Evolutionary conservation across 2,329 filamentous ascomycete species (phyloP).

Genomic region (Elsinoe australis): DNA sequence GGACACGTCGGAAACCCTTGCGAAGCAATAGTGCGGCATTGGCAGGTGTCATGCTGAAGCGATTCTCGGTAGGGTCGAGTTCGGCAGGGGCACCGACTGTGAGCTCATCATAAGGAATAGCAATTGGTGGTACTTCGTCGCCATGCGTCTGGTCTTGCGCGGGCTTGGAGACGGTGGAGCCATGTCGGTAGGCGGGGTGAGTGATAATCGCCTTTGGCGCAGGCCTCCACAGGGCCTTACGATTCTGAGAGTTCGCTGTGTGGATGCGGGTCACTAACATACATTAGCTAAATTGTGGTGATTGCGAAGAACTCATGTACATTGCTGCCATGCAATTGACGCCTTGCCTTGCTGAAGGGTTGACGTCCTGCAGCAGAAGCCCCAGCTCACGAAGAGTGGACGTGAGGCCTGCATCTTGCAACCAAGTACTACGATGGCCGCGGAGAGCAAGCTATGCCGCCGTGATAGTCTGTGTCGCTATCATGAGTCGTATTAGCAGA

Average conservation of each 20-base stretch:
- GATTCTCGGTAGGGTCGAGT: slow-evolving; percentile 68
- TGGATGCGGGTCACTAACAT: background rate
- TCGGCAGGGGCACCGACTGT: slow-evolving; percentile 74
- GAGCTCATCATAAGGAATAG: slow-evolving; percentile 58
- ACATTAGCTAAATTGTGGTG: background rate
- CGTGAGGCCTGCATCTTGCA: slow-evolving; percentile 12
- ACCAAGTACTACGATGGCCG: background rate
- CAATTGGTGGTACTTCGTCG: slow-evolving; percentile 24
- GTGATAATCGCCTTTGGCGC: background rate
- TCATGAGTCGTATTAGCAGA: slow-evolving; percentile 4
- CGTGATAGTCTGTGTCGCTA: slow-evolving; percentile 12
- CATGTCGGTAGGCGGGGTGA: background rate
- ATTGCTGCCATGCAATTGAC: background rate
- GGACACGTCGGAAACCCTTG: slow-evolving; percentile 70
- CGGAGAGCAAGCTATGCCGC: slow-evolving; percentile 2
- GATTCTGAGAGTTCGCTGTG: background rate
- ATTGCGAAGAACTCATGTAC: background rate
- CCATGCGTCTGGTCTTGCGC: background rate
- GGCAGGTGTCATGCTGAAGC: slow-evolving; percentile 75
- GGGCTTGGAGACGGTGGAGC: slow-evolving; percentile 12
- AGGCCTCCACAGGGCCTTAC: background rate
- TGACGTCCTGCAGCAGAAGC: slow-evolving; percentile 5
- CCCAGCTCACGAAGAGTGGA: slow-evolving; percentile 6
- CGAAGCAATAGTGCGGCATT: slow-evolving; percentile 77
- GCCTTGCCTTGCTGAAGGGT: background rate